Base-by-base conservation (phyloP, 1,139 yeast genomes). In the Kodamaea suecica region DNA sequence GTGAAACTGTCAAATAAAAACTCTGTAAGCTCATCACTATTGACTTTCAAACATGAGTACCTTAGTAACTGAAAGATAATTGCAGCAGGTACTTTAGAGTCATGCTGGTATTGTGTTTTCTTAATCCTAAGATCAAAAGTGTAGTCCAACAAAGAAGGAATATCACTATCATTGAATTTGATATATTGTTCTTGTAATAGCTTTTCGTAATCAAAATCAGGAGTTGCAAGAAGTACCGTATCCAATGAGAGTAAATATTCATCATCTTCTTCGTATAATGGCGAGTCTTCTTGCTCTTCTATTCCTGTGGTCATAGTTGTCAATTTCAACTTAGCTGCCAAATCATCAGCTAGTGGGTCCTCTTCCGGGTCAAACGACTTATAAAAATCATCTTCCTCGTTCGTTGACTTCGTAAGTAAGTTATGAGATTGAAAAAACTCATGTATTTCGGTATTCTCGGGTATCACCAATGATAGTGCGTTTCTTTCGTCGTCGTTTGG, bases 81-180 rank as follows among this genome's bases (percentile, higher is more conserved):
- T 1, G 85, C 78, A 0, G 92, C 87, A 0, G 90, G 86, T 10
- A 76, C 59, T 29, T 78, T 74, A 0, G 87, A 70, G 36, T 75
- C 70, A 47, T 79, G 84, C 21, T 63, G 67, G 35, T 66, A 70
- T 5, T 54, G 39, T 1, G 53, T 41, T 12, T 51, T 49, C 11
- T 43, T 44, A 6, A 54, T 46, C 30, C 73, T 49, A 37, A 82
- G 55, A 3, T 57, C 52, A 39, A 79, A 76, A 12, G 81, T 63
- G 40, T 73, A 70, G 40, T 80, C 79, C 37, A 83, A 62, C 17
- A 82, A 66, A 9, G 68, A 61, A 1, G 85, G 78, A 14, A 84
- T 79, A 49, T 81, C 87, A 39, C 75, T 72, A 47, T 82, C 88
- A n/a, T 74, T 66, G 45, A 80, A 80, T 44, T 75, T 73, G 32